Evolutionary conservation across 176 grass and related monocot species (phyloP).

Genomic region (Triticum urartu): DNA sequence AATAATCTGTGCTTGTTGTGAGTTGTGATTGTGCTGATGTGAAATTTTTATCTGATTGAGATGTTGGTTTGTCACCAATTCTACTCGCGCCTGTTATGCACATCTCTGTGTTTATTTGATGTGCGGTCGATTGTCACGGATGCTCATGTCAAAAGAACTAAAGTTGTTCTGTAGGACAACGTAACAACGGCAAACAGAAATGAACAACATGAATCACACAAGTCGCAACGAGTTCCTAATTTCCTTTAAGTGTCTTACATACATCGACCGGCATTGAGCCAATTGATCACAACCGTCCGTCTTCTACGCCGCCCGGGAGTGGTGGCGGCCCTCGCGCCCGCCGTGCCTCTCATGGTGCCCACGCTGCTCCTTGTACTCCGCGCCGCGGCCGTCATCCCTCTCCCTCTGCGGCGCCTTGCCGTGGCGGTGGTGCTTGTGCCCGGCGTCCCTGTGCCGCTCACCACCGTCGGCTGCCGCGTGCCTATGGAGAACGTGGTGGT

Average conservation of each 20-base stretch:
- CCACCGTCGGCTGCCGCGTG: background rate
- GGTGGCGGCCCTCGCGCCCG: background rate
- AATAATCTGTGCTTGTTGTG: no score
- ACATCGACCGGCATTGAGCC: background rate
- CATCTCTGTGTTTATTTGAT: no score
- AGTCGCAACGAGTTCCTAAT: background rate
- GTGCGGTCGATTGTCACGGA: no score
- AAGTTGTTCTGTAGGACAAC: no score
- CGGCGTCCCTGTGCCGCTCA: background rate
- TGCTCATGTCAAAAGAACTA: no score
- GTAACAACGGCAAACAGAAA: background rate
- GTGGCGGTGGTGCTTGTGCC: slow-evolving; percentile 40
- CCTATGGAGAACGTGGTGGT: slow-evolving; percentile 35
- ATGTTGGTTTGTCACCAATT: no score
- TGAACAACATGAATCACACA: background rate
- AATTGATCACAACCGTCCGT: background rate
- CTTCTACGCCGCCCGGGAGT: background rate
- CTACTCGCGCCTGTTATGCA: no score
- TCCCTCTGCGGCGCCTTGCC: slow-evolving; percentile 29
- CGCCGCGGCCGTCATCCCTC: background rate
- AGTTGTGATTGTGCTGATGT: no score
- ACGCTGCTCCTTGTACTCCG: no score
- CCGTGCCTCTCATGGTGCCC: no score
- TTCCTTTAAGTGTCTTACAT: background rate
- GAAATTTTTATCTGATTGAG: no score